Percentiles rank a stretch among this genome's conserved stretches.
Conservation (phyloP, 257 asterid species). For the Thymus quinquecostatus region DNA sequence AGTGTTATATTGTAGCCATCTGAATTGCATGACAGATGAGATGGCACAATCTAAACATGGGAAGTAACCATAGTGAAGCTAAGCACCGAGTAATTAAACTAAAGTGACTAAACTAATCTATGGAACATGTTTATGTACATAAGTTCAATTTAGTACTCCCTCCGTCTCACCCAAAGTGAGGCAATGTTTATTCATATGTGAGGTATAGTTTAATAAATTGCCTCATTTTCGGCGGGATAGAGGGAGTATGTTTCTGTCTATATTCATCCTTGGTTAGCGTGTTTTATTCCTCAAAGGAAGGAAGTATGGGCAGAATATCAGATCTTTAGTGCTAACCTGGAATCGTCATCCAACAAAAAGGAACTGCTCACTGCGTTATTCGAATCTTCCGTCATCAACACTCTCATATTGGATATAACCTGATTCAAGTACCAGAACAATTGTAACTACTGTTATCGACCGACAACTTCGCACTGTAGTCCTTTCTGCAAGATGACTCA, state of each 20-base stretch:
- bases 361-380: conserved; percentile 94
- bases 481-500: conserved; percentile 37
- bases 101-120: background rate
- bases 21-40: background rate
- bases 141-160: background rate
- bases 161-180: too few relatives aligned
- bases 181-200: too few relatives aligned
- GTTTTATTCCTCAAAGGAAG: background rate
- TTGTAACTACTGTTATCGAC: conserved; percentile 20
- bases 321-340: conserved; percentile 61
- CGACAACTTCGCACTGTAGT: conserved; percentile 13
- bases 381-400: conserved; percentile 93
- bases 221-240: too few relatives aligned
- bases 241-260: background rate
- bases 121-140: conserved; percentile 12
- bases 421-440: conserved; percentile 35
- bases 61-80: background rate
- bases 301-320: background rate
- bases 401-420: conserved; percentile 96
- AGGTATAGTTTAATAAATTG: too few relatives aligned
- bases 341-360: conserved; percentile 94
- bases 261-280: background rate
- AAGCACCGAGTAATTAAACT: conserved; percentile 12
- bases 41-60: background rate
- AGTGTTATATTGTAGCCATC: conserved; percentile 10